Conservation (phyloP, 2,329 filamentous ascomycete genomes). For the Fusarium metavorans region DNA sequence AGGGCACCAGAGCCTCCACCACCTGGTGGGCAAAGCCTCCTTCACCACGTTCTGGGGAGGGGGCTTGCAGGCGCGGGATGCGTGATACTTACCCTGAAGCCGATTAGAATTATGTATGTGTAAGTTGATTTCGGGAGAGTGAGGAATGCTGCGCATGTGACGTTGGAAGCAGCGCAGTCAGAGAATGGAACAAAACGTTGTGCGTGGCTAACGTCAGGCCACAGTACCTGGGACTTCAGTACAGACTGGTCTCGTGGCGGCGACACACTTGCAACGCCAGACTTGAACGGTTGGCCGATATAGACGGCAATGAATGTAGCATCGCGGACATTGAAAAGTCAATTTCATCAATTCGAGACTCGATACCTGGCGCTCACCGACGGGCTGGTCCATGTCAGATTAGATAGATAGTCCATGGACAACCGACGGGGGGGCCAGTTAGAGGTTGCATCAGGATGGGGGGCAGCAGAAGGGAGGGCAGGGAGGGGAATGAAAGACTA, state of each 20-base stretch:
- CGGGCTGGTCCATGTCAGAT: constrained; percentile 42
- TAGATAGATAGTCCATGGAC: constrained; percentile 19
- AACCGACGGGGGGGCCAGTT: constrained; percentile 16
- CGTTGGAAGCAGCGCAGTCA: neutral
- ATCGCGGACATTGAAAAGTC: neutral
- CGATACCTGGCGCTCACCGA: constrained; percentile 32
- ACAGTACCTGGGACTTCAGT: neutral
- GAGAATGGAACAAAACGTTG: neutral
- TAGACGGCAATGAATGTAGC: neutral
- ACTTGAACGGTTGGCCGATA: constrained; percentile 16
- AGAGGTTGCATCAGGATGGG: constrained; percentile 17
- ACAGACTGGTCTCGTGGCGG: neutral
- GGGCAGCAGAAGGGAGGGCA: constrained; percentile 11
- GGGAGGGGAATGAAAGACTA: neutral
- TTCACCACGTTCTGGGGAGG: constrained; percentile 26
- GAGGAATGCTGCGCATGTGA: constrained; percentile 39
- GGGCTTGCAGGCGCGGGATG: constrained; percentile 24
- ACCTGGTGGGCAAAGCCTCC: constrained; percentile 27
- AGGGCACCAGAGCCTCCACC: constrained; percentile 35
- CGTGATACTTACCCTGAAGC: constrained; percentile 23
- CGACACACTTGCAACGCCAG: neutral
- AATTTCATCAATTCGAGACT: constrained; percentile 7
- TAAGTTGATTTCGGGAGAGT: constrained; percentile 24
- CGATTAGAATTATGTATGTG: constrained; percentile 18
- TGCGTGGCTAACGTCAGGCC: neutral